These are phyloP conservation scores for Macadamia tetraphylla DNA, from an alignment of 164 flowering plant genomes.

Conservation along the genomic window DNA sequence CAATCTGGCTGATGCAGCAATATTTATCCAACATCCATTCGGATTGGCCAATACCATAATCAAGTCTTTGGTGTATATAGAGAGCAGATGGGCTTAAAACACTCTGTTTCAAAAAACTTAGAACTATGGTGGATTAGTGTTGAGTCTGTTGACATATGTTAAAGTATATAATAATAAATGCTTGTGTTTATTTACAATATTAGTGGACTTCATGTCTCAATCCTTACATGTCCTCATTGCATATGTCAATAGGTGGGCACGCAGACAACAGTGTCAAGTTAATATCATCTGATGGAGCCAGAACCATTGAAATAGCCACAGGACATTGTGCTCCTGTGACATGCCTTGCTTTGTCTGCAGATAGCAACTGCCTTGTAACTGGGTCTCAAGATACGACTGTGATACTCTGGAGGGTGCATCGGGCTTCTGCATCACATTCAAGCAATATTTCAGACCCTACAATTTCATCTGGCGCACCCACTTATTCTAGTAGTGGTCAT, in stretches of 20 bases:
- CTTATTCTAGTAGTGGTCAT: constrained; percentile 38
- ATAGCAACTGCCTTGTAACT: constrained; percentile 80
- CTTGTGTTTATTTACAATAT: too few species aligned
- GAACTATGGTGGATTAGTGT: too few species aligned
- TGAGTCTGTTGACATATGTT: too few species aligned
- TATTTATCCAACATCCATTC: too few species aligned
- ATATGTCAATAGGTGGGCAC: constrained; percentile 70
- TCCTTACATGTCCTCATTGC: background rate
- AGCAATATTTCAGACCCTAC: constrained; percentile 48
- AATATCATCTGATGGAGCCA: constrained; percentile 87
- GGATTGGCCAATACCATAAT: too few species aligned
- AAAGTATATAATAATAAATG: too few species aligned
- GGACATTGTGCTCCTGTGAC: constrained; percentile 97
- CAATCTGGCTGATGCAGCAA: too few species aligned
- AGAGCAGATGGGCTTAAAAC: too few species aligned
- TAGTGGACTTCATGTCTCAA: too few species aligned
- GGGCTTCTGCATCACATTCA: constrained; percentile 32
- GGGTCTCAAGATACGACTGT: constrained; percentile 89
- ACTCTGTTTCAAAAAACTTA: too few species aligned
- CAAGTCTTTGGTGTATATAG: too few species aligned
- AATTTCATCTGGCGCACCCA: constrained; percentile 29
- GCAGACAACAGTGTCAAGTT: constrained; percentile 82
- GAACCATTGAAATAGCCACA: constrained; percentile 77
- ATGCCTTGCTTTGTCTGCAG: constrained; percentile 78
- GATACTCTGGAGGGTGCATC: constrained; percentile 84